These are phyloP conservation scores for Leccinum fuscescens DNA, from an alignment of 1,284 basidiomycete genomes.

Conservation along the genomic window DNA sequence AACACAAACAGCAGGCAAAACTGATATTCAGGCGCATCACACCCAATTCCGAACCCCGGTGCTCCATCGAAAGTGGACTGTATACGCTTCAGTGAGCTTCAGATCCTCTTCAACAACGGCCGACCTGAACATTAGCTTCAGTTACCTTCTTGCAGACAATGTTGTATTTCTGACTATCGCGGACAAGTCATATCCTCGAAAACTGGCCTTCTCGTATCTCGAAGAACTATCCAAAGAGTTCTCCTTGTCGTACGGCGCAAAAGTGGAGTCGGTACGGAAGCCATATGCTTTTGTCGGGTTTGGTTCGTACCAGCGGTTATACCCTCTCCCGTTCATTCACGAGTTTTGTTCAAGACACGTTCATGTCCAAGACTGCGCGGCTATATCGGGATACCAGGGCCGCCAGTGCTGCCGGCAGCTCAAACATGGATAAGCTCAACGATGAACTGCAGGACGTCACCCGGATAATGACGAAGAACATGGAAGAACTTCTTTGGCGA, in stretches of 20 bases:
- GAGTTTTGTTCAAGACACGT: slow-evolving; percentile 68
- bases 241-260: slow-evolving; percentile 83
- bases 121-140: slow-evolving; percentile 32
- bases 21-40: slow-evolving; percentile 93
- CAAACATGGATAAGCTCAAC: slow-evolving; percentile 85
- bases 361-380: slow-evolving; percentile 97
- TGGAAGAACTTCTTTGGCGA: slow-evolving; percentile 98
- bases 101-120: neutral
- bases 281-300: slow-evolving; percentile 97
- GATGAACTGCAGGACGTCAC: slow-evolving; percentile 98
- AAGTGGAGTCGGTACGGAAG: slow-evolving; percentile 81
- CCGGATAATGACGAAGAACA: slow-evolving; percentile 99
- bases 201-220: slow-evolving; percentile 96
- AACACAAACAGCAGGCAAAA: slow-evolving; percentile 98
- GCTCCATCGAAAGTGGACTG: slow-evolving; percentile 94
- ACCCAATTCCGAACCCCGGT: slow-evolving; percentile 90
- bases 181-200: slow-evolving; percentile 96
- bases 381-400: slow-evolving; percentile 93
- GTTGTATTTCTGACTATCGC: slow-evolving; percentile 96
- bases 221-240: slow-evolving; percentile 98
- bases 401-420: slow-evolving; percentile 65
- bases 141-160: slow-evolving; percentile 92
- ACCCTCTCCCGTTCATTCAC: slow-evolving; percentile 5
- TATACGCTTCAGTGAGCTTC: slow-evolving; percentile 85
- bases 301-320: slow-evolving; percentile 45